Base-by-base conservation (phyloP, 805 yeast genomes). In the Alloascoidea africana region DNA sequence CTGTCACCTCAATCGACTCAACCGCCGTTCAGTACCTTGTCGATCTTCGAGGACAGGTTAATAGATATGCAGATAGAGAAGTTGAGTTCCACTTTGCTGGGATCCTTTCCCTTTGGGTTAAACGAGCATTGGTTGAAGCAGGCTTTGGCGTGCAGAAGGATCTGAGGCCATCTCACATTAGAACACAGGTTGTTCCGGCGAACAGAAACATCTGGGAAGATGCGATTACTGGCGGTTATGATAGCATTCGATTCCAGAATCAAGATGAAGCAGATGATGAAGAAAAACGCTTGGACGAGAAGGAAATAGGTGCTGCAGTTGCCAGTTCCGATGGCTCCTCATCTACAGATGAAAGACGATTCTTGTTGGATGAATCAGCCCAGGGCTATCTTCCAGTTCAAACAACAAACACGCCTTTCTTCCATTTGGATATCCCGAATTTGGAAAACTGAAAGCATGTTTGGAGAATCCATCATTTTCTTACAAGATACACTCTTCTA, bases 11-110 rank as follows among this genome's bases (percentile, higher is more conserved):
- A 35, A 63, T 76, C 32, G 96, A 87, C 55, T 67, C 83, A 5
- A 82, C 96, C 0, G 78, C 87, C 13, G 62, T 85, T 27, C 94
- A 84, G 57, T 65, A 78, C 2, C 62, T 87, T 40, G 73, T 76
- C 36, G 96, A 87, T 53, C 62, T 83, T 48, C 68, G 80, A 45
- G 77, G 76, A 47, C 75, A 85, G 13, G 56, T 85, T 36, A 74
- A 76, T 56, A 67, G 62, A 40, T 83, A 81, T 50, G 79, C 91
- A 14, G 87, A 83, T 52, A 64, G 79, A 41, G 85, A 80, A 46
- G 87, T 85, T 41, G 96, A 87, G 57, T 76, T 78, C 60, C 96
- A 87, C 58, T 86, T 87, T 55, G 72, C 82, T 6, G 94, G 95
- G 17, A 73, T 87, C 19, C 59, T 81, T 34, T 76, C 81, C 39